A percentile compares a stretch with the other conserved stretches of the same genome.
Conservation (phyloP, 192 early-diverging fungal genomes). For the Coemansia sp. region DNA sequence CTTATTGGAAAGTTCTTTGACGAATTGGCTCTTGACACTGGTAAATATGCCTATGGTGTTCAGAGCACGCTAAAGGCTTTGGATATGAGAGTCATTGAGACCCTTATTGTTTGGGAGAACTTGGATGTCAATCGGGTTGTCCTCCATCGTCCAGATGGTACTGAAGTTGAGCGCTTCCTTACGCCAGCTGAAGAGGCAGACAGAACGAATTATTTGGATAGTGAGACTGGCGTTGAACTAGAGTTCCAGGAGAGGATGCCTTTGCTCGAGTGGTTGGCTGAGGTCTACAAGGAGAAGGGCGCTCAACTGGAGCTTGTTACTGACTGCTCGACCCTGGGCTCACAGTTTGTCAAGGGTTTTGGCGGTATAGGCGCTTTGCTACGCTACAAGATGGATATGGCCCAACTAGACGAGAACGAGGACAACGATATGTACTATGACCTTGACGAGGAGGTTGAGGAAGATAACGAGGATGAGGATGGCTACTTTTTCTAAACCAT, state of each 20-base stretch:
- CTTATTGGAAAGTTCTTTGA: constrained; percentile 92
- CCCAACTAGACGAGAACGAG: constrained; percentile 67
- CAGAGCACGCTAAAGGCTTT: constrained; percentile 93
- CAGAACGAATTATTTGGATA: constrained; percentile 67
- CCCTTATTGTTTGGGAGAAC: constrained; percentile 93
- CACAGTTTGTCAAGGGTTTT: constrained; percentile 95
- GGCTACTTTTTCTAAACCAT: constrained; percentile 12
- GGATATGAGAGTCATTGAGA: constrained; percentile 93
- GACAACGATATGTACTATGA: constrained; percentile 66
- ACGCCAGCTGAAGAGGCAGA: constrained; percentile 84
- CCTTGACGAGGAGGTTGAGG: constrained; percentile 24
- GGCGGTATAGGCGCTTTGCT: constrained; percentile 93
- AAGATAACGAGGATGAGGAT: constrained; percentile 20
- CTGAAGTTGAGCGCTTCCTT: constrained; percentile 68
- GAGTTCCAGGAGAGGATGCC: constrained; percentile 78
- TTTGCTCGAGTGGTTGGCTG: constrained; percentile 93
- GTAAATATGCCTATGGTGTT: constrained; percentile 92
- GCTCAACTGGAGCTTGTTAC: constrained; percentile 90
- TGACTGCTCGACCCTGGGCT: constrained; percentile 90
- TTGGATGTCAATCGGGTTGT: constrained; percentile 76
- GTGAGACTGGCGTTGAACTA: constrained; percentile 67
- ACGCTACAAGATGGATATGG: constrained; percentile 88
- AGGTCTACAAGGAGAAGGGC: constrained; percentile 94
- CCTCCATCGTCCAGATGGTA: constrained; percentile 71
- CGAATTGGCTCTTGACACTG: constrained; percentile 92